A percentile compares a stretch with the other conserved stretches of the same genome.
These are phyloP conservation scores for Microglena sp. DNA, from an alignment of 139 green algal genomes.

Conservation along the genomic window DNA sequence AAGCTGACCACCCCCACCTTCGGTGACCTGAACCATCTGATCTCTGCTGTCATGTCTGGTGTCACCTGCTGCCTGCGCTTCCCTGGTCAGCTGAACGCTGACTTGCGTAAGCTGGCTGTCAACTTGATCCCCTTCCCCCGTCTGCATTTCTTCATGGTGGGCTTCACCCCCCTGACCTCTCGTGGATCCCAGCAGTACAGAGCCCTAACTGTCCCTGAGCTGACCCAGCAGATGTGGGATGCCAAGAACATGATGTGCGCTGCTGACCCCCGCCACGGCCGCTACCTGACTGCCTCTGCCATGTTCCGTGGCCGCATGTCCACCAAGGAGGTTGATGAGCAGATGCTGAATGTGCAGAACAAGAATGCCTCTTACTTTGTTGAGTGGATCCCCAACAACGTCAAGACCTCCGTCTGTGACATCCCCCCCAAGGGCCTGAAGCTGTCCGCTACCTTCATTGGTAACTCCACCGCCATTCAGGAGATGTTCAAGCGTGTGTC, in stretches of 20 bases:
- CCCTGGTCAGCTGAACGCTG: slow-evolving; percentile 96
- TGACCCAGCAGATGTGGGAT: slow-evolving; percentile 96
- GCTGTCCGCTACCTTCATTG: slow-evolving; percentile 92
- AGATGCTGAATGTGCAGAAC: slow-evolving; percentile 98
- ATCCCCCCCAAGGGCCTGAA: slow-evolving; percentile 93
- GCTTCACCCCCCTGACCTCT: slow-evolving; percentile 86
- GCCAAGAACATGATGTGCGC: slow-evolving; percentile 99
- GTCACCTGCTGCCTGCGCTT: slow-evolving; percentile 99
- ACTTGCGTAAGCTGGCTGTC: slow-evolving; percentile 97
- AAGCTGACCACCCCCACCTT: slow-evolving; percentile 93
- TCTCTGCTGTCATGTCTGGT: slow-evolving; percentile 98
- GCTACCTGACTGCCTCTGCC: slow-evolving; percentile 82
- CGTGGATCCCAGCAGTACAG: slow-evolving; percentile 89
- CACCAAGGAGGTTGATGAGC: slow-evolving; percentile 85
- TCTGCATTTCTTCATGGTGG: slow-evolving; percentile 97
- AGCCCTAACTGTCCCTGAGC: slow-evolving; percentile 80
- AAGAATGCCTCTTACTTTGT: slow-evolving; percentile 97
- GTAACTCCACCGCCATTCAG: slow-evolving; percentile 93
- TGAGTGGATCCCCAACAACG: slow-evolving; percentile 99
- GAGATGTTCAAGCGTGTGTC: slow-evolving; percentile 88
- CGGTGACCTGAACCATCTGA: slow-evolving; percentile 96
- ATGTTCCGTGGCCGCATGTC: slow-evolving; percentile 78
- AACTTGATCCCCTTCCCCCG: slow-evolving; percentile 98
- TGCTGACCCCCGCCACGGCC: slow-evolving; percentile 87
- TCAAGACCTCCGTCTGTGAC: slow-evolving; percentile 93